Evolutionary conservation across 2,329 filamentous ascomycete species (phyloP), one percentile per base, ranked within the genome.

Genomic region (Acrodontium crateriforme): DNA sequence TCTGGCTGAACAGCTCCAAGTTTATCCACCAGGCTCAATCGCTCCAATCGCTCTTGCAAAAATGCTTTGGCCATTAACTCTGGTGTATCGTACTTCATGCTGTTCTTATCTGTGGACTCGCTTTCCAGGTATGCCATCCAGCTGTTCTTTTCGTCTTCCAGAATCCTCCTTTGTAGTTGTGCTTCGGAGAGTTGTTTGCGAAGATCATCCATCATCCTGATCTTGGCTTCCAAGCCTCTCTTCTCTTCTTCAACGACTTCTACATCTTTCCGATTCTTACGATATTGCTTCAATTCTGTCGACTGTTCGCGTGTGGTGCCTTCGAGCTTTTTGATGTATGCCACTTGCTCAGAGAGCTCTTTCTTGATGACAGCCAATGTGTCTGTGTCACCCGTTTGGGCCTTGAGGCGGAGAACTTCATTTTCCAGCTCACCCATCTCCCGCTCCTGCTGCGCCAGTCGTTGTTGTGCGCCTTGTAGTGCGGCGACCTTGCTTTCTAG

Each of bases 171-270:
- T 46, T 93, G 84, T 20, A 92, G 65, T 36, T 79, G 71, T 12
- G 78, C 71, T 49, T 93, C 87, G 7, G 71, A 67, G 9, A 95
- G 63, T 47, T 94, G 80, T 16, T 70, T 64, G 45, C 89, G 74
- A 7, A 93, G 47, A 9, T 71, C 65, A 32, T 81, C 73, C 53
- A 87, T 77, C 19, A 78, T 63, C 35, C 82, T 74, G 2, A 98
- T 53, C 46, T 74, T 82, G 17, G 75, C 73, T 52, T 89, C 78
- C 13, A 98, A 59, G 0, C 74, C 71, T 36, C 81, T 68, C 62
- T 95, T 95, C 59, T 98, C 84, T 52, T 98, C 89, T 50, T 98
- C 84, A 0, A 95, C 79, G 2, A 98, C 71, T 47, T 93, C 82
- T 2, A 93, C 76, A n/a, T 80, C 82, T 55, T 81, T 87, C 51